Percentiles rank a stretch among this genome's conserved stretches.
Conservation (phyloP, 2,329 filamentous ascomycete genomes). For the Arthrobotrys iridis region DNA sequence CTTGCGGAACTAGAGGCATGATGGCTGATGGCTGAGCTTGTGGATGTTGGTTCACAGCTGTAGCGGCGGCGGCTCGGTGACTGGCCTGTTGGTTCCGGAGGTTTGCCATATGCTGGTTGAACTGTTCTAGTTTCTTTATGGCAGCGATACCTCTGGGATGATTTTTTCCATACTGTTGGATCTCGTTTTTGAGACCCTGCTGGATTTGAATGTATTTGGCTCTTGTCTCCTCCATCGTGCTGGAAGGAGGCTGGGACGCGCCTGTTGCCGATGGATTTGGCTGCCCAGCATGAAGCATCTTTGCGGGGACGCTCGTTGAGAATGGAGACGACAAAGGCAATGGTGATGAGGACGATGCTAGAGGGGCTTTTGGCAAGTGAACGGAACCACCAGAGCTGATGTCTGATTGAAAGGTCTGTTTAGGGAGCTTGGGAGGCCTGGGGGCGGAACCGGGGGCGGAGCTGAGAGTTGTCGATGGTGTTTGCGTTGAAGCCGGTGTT, state of each 20-base stretch:
- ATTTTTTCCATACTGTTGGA: constrained; percentile 35
- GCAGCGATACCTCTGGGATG: constrained; percentile 39
- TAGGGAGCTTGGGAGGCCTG: constrained; percentile 30
- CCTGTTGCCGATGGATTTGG: constrained; percentile 11
- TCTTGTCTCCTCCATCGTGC: constrained; percentile 45
- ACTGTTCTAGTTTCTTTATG: constrained; percentile 48
- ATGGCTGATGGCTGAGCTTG: constrained; percentile 1
- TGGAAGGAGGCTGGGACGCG: constrained; percentile 26
- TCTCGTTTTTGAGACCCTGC: constrained; percentile 43
- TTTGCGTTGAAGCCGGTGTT: no score
- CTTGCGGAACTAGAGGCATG: constrained; percentile 13
- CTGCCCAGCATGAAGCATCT: constrained; percentile 40
- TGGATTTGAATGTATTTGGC: constrained; percentile 49
- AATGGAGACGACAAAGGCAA: background rate
- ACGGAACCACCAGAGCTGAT: constrained; percentile 13
- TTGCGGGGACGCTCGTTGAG: background rate
- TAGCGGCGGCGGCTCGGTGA: constrained; percentile 29
- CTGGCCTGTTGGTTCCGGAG: constrained; percentile 45
- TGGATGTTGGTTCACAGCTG: constrained; percentile 6
- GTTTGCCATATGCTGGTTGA: constrained; percentile 49
- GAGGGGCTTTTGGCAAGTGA: background rate
- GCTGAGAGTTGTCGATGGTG: no score
- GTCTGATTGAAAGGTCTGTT: constrained; percentile 1
- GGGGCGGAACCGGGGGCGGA: no score
- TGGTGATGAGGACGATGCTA: no score